Evolutionary conservation across 192 early-diverging fungal species (phyloP).

Genomic region (Cladochytrium replicatum): DNA sequence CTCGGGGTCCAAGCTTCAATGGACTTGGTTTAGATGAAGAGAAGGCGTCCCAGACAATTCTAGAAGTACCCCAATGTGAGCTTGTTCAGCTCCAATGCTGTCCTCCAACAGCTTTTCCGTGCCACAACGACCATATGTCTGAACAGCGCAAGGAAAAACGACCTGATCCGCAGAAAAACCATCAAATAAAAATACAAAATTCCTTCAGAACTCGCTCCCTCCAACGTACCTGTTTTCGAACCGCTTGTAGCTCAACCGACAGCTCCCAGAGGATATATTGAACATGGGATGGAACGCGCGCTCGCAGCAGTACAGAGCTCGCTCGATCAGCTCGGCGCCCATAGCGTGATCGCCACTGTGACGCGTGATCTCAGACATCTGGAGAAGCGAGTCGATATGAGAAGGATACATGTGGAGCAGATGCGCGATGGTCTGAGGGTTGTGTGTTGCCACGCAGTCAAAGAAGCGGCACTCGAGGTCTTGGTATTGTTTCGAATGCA

Average conservation of each 20-base stretch:
- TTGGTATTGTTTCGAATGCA: constrained; percentile 64
- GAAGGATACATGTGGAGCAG: constrained; percentile 71
- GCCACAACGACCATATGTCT: constrained; percentile 76
- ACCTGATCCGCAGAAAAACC: constrained; percentile 17
- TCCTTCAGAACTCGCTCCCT: no score
- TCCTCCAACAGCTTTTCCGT: constrained; percentile 88
- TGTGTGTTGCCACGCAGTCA: constrained; percentile 55
- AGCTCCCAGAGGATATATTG: constrained; percentile 50
- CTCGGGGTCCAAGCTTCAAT: constrained; percentile 58
- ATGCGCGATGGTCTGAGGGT: constrained; percentile 60
- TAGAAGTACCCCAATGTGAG: constrained; percentile 38
- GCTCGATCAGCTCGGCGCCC: constrained; percentile 63
- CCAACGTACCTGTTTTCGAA: constrained; percentile 63
- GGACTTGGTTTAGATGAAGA: constrained; percentile 2
- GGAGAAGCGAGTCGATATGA: constrained; percentile 78
- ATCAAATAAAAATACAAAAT: background rate
- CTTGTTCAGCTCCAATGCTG: constrained; percentile 83
- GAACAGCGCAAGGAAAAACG: constrained; percentile 72
- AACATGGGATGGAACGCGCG: constrained; percentile 68
- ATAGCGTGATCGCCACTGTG: constrained; percentile 72
- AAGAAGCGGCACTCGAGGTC: constrained; percentile 66
- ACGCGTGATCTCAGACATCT: constrained; percentile 75
- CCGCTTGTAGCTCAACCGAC: constrained; percentile 57
- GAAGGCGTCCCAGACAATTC: background rate
- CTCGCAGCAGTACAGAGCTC: constrained; percentile 85